Evolutionary conservation across 2,329 filamentous ascomycete species (phyloP), one percentile per base, ranked within the genome.

Genomic region (Colletotrichum sublineola): DNA sequence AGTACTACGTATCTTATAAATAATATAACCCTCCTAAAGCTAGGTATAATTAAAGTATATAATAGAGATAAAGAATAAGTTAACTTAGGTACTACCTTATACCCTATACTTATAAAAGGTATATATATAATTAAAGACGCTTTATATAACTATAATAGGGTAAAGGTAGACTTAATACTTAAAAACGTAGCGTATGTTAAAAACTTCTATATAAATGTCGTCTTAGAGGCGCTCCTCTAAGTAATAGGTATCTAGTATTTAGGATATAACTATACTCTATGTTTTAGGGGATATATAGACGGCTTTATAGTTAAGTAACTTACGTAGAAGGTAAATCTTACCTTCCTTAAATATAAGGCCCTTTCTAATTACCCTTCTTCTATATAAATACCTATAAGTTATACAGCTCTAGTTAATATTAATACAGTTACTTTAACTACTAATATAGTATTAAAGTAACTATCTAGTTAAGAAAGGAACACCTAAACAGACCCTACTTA

Each of bases 81-180:
- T n/a, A n/a, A n/a, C n/a, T n/a, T n/a, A n/a, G n/a, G n/a, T n/a
- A n/a, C n/a, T n/a, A n/a, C n/a, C n/a, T n/a, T n/a, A n/a, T n/a
- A n/a, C n/a, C n/a, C n/a, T n/a, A n/a, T n/a, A n/a, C n/a, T n/a
- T n/a, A n/a, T n/a, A n/a, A n/a, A n/a, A n/a, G n/a, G n/a, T n/a
- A n/a, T n/a, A n/a, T 18, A 18, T 5, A 4, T 44, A 44, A 44
- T 18, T 15, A 44, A 44, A 14, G 12, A 4, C 3, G 6, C 3
- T 1, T 6, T 44, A 5, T 18, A 44, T 5, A 44, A 5, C 42
- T 18, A 18, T 5, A 44, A 18, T 18, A 18, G 77, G 73, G 20
- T 29, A 29, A 11, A 11, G 1, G 4, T 50, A 3, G 20, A 50
- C 48, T 20, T 50, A 9, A 50, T 14, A 20, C 48, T 50, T 50